A percentile compares a stretch with the other conserved stretches of the same genome.
phyloP scores from a whole-genome alignment of 176 grass and related monocot species.

The Ananas comosus region DNA sequence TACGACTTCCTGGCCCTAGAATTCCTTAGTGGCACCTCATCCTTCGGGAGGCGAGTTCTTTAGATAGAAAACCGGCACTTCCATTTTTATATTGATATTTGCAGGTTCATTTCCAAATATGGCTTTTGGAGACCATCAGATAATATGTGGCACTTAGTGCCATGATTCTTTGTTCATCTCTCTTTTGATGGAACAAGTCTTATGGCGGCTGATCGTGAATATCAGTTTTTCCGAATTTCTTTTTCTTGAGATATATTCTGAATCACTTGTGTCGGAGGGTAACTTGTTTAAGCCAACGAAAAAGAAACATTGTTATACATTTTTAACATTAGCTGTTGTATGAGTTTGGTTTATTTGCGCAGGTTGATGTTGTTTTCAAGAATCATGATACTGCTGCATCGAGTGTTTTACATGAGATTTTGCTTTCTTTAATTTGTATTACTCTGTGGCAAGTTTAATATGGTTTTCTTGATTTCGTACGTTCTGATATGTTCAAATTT shows the following conservation, averaged over 20 bases:
- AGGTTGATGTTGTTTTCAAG: too few species aligned
- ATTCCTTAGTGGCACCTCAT: conserved; percentile 1
- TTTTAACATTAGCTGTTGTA: too few species aligned
- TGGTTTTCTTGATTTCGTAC: too few species aligned
- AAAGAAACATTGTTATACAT: too few species aligned
- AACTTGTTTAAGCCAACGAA: too few species aligned
- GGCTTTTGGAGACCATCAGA: conserved; percentile 19
- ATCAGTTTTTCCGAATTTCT: conserved; percentile 24
- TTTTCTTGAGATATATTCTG: not conserved
- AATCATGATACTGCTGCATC: too few species aligned
- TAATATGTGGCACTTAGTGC: conserved; percentile 28
- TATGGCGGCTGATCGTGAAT: conserved; percentile 14
- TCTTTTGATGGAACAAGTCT: conserved; percentile 42
- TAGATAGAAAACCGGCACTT: conserved; percentile 17
- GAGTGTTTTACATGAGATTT: too few species aligned
- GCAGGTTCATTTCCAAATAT: conserved; percentile 17
- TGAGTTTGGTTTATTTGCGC: too few species aligned
- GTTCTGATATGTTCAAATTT: too few species aligned
- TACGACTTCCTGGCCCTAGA: not conserved
- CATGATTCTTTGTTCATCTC: conserved; percentile 71
- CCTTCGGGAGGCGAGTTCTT: conserved; percentile 14
- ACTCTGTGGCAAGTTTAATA: too few species aligned
- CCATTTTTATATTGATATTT: conserved; percentile 6
- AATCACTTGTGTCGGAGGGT: not conserved
- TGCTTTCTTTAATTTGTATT: too few species aligned